phyloP scores from a whole-genome alignment of 345 rosid genomes.

The Eucalyptus grandis region DNA sequence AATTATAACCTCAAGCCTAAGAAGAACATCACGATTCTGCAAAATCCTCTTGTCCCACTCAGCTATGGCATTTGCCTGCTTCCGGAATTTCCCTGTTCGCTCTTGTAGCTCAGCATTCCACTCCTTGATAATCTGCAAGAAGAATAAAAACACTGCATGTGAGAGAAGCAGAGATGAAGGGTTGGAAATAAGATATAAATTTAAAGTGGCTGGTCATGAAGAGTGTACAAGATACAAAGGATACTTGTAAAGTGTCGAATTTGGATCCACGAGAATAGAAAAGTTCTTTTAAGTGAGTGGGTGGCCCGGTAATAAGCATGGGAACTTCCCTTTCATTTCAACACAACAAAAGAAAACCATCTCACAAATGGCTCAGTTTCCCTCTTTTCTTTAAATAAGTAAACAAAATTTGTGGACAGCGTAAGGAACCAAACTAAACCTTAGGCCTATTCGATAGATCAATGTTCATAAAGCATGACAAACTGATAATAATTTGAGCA shows the following conservation, averaged over 20 bases:
- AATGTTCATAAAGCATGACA: neutral
- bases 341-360: neutral
- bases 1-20: constrained; percentile 82
- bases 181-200: neutral
- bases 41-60: constrained; percentile 98
- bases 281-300: neutral
- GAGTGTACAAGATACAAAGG: neutral
- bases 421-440: neutral
- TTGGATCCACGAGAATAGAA: neutral
- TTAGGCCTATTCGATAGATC: neutral
- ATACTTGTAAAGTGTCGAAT: neutral
- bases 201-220: neutral
- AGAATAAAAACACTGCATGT: neutral
- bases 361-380: neutral
- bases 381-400: neutral
- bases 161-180: neutral
- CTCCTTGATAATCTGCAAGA: constrained; percentile 76
- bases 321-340: neutral
- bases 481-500: neutral
- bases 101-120: constrained; percentile 96
- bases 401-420: neutral
- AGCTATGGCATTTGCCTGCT: constrained; percentile 91
- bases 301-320: neutral
- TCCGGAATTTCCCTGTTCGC: constrained; percentile 79
- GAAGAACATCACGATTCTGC: constrained; percentile 95